phyloP scores from a whole-genome alignment of 805 yeast species.

The Kazachstania bromeliacearum region DNA sequence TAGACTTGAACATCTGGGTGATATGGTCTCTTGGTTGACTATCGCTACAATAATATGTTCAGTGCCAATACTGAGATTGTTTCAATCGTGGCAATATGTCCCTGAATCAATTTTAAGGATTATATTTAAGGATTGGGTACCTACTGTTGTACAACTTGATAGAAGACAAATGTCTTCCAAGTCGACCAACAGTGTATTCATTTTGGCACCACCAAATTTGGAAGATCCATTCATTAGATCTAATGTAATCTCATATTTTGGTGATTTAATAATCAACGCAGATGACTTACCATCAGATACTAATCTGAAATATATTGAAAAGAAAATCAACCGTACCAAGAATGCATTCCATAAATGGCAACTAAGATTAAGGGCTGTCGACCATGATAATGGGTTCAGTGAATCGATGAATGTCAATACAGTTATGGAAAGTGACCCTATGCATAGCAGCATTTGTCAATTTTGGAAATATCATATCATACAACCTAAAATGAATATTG shows the following conservation, averaged over 20 bases:
- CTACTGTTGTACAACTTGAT: slow-evolving; percentile 81
- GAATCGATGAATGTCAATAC: not conserved
- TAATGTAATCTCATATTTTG: slow-evolving; percentile 81
- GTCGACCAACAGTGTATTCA: slow-evolving; percentile 45
- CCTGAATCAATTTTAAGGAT: slow-evolving; percentile 48
- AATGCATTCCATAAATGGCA: slow-evolving; percentile 79
- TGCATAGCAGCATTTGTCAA: slow-evolving; percentile 22
- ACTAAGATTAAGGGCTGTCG: slow-evolving; percentile 39
- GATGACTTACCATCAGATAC: slow-evolving; percentile 22
- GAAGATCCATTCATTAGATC: slow-evolving; percentile 69
- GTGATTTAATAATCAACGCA: slow-evolving; percentile 56
- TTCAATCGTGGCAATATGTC: slow-evolving; percentile 66
- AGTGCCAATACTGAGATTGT: slow-evolving; percentile 66
- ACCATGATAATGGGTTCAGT: not conserved
- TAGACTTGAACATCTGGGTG: slow-evolving; percentile 67
- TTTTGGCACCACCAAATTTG: slow-evolving; percentile 80
- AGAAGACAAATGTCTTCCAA: slow-evolving; percentile 56
- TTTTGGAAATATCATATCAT: slow-evolving; percentile 24
- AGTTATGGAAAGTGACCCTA: slow-evolving; percentile 16
- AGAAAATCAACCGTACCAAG: slow-evolving; percentile 55
- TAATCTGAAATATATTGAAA: slow-evolving; percentile 42
- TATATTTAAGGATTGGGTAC: slow-evolving; percentile 80
- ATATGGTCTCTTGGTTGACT: slow-evolving; percentile 91
- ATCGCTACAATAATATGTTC: slow-evolving; percentile 77
- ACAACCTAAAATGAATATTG: slow-evolving; percentile 37